Conservation (phyloP, 139 green algal species). For the Coelastrella sp. region DNA sequence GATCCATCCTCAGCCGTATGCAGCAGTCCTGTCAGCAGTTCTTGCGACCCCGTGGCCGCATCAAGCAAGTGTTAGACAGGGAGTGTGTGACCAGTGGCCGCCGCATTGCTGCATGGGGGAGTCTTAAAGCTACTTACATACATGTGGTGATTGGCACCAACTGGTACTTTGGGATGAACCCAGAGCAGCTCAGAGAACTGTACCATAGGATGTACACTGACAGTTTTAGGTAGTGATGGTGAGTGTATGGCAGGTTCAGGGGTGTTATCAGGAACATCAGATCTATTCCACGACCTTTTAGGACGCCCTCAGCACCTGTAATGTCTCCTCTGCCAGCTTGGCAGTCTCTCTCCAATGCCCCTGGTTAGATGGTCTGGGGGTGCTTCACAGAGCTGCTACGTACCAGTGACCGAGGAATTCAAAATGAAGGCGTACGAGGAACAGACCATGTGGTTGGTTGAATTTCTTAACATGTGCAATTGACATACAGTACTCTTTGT, state of each 20-base stretch:
- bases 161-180: constrained; percentile 64
- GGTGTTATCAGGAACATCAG: not conserved
- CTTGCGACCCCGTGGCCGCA: not conserved
- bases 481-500: too few relatives aligned
- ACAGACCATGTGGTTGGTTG: too few relatives aligned
- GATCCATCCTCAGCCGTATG: not conserved
- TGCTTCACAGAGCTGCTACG: too few relatives aligned
- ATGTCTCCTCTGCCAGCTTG: too few relatives aligned
- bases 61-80: constrained; percentile 55
- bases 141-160: constrained; percentile 61
- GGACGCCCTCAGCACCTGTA: too few relatives aligned
- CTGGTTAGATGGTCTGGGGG: too few relatives aligned
- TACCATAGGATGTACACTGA: constrained; percentile 78
- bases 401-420: too few relatives aligned
- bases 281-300: not conserved
- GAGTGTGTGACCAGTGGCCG: constrained; percentile 70
- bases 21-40: constrained; percentile 2
- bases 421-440: too few relatives aligned
- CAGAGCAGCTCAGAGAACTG: constrained; percentile 61
- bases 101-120: constrained; percentile 71
- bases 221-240: constrained; percentile 19
- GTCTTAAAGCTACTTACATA: constrained; percentile 61
- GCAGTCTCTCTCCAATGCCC: too few relatives aligned
- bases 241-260: not conserved
- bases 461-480: too few relatives aligned